Percentiles rank a stretch among this genome's conserved stretches.
Evolutionary conservation across 2,329 filamentous ascomycete genomes (phyloP).

Genomic region (Diaporthe sp.): DNA sequence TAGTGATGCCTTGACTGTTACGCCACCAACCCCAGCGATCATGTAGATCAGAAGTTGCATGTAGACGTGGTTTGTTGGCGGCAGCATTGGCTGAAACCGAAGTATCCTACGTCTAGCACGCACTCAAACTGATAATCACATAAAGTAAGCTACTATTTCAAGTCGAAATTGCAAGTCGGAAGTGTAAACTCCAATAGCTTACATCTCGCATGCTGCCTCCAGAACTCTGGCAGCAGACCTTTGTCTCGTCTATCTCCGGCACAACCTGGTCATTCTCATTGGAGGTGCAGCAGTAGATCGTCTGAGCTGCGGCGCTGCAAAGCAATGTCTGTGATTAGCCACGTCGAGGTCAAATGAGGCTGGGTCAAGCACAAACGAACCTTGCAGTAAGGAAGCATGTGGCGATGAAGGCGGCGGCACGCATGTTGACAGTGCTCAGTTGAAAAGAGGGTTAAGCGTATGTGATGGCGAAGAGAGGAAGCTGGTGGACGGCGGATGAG

Average conservation of each 20-base stretch:
- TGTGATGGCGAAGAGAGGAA: neutral
- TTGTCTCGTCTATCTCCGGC: neutral
- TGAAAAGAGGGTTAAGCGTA: neutral
- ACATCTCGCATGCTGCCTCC: neutral
- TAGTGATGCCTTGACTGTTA: neutral
- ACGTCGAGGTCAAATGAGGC: neutral
- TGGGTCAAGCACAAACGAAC: neutral
- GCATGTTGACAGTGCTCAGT: neutral
- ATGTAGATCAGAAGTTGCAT: neutral
- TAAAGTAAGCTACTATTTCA: neutral
- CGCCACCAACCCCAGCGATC: neutral
- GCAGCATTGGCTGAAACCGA: constrained; percentile 18
- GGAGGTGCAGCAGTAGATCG: constrained; percentile 3
- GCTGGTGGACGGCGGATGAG: neutral
- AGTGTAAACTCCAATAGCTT: neutral
- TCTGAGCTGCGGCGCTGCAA: constrained; percentile 4
- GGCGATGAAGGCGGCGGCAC: neutral
- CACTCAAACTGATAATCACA: neutral
- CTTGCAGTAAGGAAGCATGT: constrained; percentile 4
- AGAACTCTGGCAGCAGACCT: constrained; percentile 5
- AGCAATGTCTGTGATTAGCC: neutral
- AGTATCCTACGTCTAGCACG: neutral
- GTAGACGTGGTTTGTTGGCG: neutral
- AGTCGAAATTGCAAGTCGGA: neutral
- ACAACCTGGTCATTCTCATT: constrained; percentile 7